These are phyloP conservation scores for Microbotryum intermedium DNA, from an alignment of 1,284 basidiomycete species.

Conservation along the genomic window DNA sequence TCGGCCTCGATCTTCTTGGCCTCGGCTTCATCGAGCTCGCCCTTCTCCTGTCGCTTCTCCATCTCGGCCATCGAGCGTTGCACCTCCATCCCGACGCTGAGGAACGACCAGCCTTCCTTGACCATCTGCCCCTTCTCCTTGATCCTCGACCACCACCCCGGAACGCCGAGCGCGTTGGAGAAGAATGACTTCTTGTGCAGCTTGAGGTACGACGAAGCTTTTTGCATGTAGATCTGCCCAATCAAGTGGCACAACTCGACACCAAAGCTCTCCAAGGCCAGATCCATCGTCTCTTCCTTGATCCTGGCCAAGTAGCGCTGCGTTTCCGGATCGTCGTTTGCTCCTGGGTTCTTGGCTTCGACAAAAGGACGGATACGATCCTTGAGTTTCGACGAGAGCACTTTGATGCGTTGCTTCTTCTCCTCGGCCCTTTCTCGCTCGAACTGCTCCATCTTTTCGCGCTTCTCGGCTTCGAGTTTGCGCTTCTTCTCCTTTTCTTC, in stretches of 20 bases:
- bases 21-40: constrained; percentile 57
- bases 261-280: constrained; percentile 97
- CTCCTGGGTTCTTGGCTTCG: constrained; percentile 79
- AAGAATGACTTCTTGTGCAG: constrained; percentile 41
- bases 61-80: constrained; percentile 64
- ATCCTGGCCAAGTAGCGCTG: constrained; percentile 62
- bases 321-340: constrained; percentile 75
- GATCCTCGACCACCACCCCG: constrained; percentile 84
- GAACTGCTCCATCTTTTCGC: constrained; percentile 66
- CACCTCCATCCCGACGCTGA: constrained; percentile 44
- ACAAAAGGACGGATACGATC: constrained; percentile 80
- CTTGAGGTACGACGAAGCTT: constrained; percentile 84
- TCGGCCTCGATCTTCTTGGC: constrained; percentile 78
- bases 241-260: constrained; percentile 54
- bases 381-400: constrained; percentile 64
- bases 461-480: constrained; percentile 73
- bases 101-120: constrained; percentile 70
- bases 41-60: constrained; percentile 79
- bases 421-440: constrained; percentile 58
- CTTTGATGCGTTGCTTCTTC: constrained; percentile 64
- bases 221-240: constrained; percentile 80
- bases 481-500: constrained; percentile 67
- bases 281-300: constrained; percentile 79
- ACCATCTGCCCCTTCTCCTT: constrained; percentile 80
- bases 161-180: constrained; percentile 72